Percentiles rank a stretch among this genome's conserved stretches.
These are phyloP conservation scores for Ramalina intermedia DNA, from an alignment of 495 filamentous ascomycete species.

Conservation along the genomic window DNA sequence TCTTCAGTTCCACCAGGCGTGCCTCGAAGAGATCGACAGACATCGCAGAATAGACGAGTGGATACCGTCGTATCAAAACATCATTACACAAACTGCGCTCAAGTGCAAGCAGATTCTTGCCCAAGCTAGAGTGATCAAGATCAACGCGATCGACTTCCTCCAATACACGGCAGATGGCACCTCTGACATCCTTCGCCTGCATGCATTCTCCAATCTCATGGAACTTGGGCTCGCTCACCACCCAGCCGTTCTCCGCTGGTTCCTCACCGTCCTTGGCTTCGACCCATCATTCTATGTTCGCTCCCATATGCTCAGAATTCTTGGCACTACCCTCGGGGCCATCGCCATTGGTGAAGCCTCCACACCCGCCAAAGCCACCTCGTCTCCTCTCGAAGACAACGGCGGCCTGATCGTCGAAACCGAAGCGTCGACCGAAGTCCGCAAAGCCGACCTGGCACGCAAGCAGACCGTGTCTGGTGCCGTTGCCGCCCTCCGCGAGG, in stretches of 20 bases:
- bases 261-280: constrained; percentile 54
- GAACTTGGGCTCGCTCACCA: constrained; percentile 59
- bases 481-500: constrained; percentile 45
- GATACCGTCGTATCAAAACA: constrained; percentile 79
- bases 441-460: constrained; percentile 55
- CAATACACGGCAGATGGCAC: constrained; percentile 69
- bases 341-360: constrained; percentile 58
- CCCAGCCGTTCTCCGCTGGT: constrained; percentile 47
- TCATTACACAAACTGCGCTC: constrained; percentile 70
- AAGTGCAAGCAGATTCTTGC: constrained; percentile 62
- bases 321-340: constrained; percentile 59
- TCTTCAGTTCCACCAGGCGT: constrained; percentile 48
- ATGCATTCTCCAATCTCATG: constrained; percentile 68
- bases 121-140: constrained; percentile 50
- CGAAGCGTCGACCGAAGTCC: constrained; percentile 50
- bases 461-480: constrained; percentile 66
- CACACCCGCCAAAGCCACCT: constrained; percentile 10
- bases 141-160: constrained; percentile 52
- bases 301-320: constrained; percentile 46
- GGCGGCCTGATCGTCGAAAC: constrained; percentile 66
- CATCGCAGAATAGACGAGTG: constrained; percentile 90
- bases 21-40: constrained; percentile 74
- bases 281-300: constrained; percentile 77
- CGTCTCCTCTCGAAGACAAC: constrained; percentile 24
- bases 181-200: constrained; percentile 63